Evolutionary conservation across 345 rosid species (phyloP).

Genomic region (Salix udensis): DNA sequence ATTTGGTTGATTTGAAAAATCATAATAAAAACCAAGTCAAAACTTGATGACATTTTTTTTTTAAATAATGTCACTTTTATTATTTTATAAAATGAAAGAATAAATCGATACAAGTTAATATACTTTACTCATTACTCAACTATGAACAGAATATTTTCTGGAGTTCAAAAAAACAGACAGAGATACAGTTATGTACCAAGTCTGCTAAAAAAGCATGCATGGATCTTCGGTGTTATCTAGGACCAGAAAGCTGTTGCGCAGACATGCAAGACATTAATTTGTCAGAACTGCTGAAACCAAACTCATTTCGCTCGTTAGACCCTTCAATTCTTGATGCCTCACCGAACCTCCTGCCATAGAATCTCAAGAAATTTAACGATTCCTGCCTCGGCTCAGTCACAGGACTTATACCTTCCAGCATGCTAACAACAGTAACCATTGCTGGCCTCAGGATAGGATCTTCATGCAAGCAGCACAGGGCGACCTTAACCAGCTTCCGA

Average conservation of each 20-base stretch:
- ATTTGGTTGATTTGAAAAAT: too few species aligned
- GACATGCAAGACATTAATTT: constrained; percentile 55
- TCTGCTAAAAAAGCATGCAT: too few species aligned
- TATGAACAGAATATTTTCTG: too few species aligned
- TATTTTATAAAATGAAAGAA: too few species aligned
- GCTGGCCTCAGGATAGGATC: constrained; percentile 20
- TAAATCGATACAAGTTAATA: too few species aligned
- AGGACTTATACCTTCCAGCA: constrained; percentile 15
- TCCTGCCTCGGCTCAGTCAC: constrained; percentile 58
- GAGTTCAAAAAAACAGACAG: too few species aligned
- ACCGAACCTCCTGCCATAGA: constrained; percentile 67
- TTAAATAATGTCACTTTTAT: too few species aligned
- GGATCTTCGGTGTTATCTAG: constrained; percentile 39
- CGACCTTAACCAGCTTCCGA: constrained; percentile 15
- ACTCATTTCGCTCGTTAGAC: constrained; percentile 28
- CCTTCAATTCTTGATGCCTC: constrained; percentile 66
- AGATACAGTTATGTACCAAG: too few species aligned
- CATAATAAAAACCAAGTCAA: too few species aligned
- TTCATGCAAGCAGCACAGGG: constrained; percentile 26
- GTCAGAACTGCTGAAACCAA: constrained; percentile 22
- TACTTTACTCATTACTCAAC: too few species aligned
- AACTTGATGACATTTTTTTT: too few species aligned
- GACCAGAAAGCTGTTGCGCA: constrained; percentile 84
- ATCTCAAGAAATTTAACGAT: constrained; percentile 72
- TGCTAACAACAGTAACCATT: constrained; percentile 25